Percentiles rank a stretch among this genome's conserved stretches.
These are phyloP conservation scores for Clarireedia paspali DNA, from an alignment of 2,329 filamentous ascomycete genomes.

Conservation along the genomic window DNA sequence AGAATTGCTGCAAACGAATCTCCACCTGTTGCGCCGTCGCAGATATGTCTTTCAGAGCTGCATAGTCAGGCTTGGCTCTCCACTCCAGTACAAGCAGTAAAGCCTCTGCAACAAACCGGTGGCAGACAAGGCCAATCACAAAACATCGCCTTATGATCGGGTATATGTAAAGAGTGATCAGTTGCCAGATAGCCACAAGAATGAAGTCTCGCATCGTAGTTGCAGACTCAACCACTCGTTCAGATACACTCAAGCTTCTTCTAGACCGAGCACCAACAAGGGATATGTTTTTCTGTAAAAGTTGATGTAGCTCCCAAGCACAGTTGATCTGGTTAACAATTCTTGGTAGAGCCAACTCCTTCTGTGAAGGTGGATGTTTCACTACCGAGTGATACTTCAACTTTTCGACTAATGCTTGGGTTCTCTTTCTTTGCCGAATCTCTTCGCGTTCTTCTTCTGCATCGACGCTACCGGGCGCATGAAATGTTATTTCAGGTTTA, in stretches of 20 bases:
- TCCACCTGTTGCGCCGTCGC: conserved; percentile 96
- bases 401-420: conserved; percentile 69
- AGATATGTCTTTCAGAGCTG: conserved; percentile 89
- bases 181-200: conserved; percentile 58
- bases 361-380: conserved; percentile 66
- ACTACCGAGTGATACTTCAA: conserved; percentile 81
- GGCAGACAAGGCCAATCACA: conserved; percentile 68
- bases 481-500: conserved; percentile 41
- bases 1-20: conserved; percentile 94
- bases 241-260: conserved; percentile 83
- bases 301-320: conserved; percentile 77
- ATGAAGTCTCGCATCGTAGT: conserved; percentile 75
- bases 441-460: conserved; percentile 64
- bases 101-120: conserved; percentile 74
- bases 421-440: conserved; percentile 48
- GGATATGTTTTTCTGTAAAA: conserved; percentile 85
- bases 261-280: conserved; percentile 74
- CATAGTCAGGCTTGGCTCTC: conserved; percentile 66
- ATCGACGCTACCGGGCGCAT: conserved; percentile 51
- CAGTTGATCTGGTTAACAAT: conserved; percentile 96
- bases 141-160: conserved; percentile 68
- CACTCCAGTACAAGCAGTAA: conserved; percentile 78
- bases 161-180: conserved; percentile 68
- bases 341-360: conserved; percentile 71
- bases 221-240: conserved; percentile 89